Evolutionary conservation across 2,329 filamentous ascomycete genomes (phyloP).

Genomic region (Colletotrichum gigasporum): DNA sequence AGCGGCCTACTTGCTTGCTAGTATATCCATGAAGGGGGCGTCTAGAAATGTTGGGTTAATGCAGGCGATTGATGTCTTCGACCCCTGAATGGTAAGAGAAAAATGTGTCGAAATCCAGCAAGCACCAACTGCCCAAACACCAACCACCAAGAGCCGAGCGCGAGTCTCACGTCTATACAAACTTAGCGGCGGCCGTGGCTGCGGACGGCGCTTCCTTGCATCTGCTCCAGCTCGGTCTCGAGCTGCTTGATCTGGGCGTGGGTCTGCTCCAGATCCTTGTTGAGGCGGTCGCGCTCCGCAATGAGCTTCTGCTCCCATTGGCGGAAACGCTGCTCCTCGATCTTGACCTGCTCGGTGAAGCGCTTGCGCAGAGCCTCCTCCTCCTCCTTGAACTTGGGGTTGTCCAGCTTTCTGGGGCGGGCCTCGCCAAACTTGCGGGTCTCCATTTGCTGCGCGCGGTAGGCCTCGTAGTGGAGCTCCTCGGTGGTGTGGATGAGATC

Average conservation of each 20-base stretch:
- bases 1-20: constrained; percentile 4
- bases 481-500: constrained; percentile 99
- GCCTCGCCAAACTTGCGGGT: constrained; percentile 99
- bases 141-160: constrained; percentile 25
- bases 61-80: constrained; percentile 10
- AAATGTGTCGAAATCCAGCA: constrained; percentile 33
- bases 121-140: constrained; percentile 36
- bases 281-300: constrained; percentile 95
- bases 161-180: not conserved
- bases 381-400: constrained; percentile 99
- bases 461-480: constrained; percentile 98
- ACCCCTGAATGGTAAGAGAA: constrained; percentile 16
- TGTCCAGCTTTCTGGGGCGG: constrained; percentile 96
- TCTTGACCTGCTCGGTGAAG: constrained; percentile 99
- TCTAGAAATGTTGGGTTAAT: constrained; percentile 6
- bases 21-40: constrained; percentile 21
- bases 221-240: constrained; percentile 90
- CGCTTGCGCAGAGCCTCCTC: constrained; percentile 98
- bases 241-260: constrained; percentile 94
- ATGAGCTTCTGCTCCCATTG: constrained; percentile 99
- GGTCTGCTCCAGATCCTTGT: constrained; percentile 99
- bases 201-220: constrained; percentile 90
- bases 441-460: constrained; percentile 99
- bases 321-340: constrained; percentile 98
- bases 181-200: constrained; percentile 90